Evolutionary conservation across 129 eudicot species (phyloP).

Genomic region (Flaveria trinervia): DNA sequence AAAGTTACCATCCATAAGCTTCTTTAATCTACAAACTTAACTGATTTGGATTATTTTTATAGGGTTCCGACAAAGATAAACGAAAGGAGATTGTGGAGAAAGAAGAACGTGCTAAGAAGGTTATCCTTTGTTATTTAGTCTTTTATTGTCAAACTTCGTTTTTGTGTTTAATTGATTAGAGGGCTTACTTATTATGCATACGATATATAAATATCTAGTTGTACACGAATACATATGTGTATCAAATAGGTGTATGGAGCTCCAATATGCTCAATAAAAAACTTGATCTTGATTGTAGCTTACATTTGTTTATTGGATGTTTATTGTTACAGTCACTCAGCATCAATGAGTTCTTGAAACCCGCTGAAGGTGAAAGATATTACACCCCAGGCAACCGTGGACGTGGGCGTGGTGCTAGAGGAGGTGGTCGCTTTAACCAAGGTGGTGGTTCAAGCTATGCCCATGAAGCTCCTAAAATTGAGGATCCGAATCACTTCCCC

Average conservation of each 20-base stretch:
- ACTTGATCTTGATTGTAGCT: background rate
- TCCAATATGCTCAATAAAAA: background rate
- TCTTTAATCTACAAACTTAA: background rate
- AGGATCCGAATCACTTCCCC: conserved; percentile 79
- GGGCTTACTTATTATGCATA: background rate
- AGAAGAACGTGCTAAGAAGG: conserved; percentile 93
- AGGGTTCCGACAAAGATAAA: conserved; percentile 94
- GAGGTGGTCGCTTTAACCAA: conserved; percentile 40
- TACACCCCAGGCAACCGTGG: conserved; percentile 70
- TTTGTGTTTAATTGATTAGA: too few relatives aligned
- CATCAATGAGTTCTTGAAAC: conserved; percentile 94
- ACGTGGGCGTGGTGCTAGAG: conserved; percentile 63
- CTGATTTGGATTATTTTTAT: background rate
- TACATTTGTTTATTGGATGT: background rate
- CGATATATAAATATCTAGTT: too few relatives aligned
- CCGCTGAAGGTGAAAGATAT: conserved; percentile 80
- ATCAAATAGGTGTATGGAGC: background rate
- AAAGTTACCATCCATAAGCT: background rate
- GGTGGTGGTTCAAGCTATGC: conserved; percentile 39
- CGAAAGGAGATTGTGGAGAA: conserved; percentile 73
- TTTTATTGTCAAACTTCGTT: background rate
- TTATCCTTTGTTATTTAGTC: conserved; percentile 12
- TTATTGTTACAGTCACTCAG: conserved; percentile 61
- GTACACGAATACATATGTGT: too few relatives aligned
- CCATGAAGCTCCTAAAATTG: conserved; percentile 69